Conservation (phyloP, 2,329 filamentous ascomycete species). For the Fusarium sp. region DNA sequence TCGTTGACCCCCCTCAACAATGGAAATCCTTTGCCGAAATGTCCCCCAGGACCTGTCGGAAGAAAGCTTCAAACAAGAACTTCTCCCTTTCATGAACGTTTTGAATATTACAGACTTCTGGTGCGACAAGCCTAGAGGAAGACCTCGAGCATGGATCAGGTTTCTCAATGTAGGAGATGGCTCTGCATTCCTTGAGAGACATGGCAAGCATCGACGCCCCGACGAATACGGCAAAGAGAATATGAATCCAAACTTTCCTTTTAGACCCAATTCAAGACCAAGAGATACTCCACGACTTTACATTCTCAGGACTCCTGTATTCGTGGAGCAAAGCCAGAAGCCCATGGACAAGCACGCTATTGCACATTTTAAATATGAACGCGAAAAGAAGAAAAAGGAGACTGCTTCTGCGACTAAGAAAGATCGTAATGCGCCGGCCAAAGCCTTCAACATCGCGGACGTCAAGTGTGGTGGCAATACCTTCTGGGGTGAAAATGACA, state of each 20-base stretch:
- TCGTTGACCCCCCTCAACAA: slow-evolving; percentile 32
- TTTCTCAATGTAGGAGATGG: slow-evolving; percentile 57
- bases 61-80: slow-evolving; percentile 51
- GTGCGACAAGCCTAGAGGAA: slow-evolving; percentile 56
- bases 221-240: slow-evolving; percentile 10
- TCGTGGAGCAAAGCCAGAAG: slow-evolving; percentile 51
- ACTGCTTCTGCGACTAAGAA: background rate
- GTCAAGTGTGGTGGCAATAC: slow-evolving; percentile 62
- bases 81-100: slow-evolving; percentile 53
- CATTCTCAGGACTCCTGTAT: slow-evolving; percentile 47
- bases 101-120: slow-evolving; percentile 57
- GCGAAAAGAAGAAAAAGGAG: slow-evolving; percentile 41
- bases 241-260: background rate
- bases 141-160: slow-evolving; percentile 52
- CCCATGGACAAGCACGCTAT: slow-evolving; percentile 40
- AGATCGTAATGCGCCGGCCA: slow-evolving; percentile 36
- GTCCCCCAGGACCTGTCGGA: slow-evolving; percentile 57
- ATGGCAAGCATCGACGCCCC: slow-evolving; percentile 45
- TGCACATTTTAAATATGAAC: slow-evolving; percentile 46
- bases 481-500: slow-evolving; percentile 48
- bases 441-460: slow-evolving; percentile 27
- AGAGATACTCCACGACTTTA: slow-evolving; percentile 45
- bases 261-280: background rate
- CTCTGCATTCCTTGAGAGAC: slow-evolving; percentile 53
- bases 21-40: slow-evolving; percentile 60